Conservation (phyloP, 768 basidiomycete species). For the Xerocomellus amylosporus region DNA sequence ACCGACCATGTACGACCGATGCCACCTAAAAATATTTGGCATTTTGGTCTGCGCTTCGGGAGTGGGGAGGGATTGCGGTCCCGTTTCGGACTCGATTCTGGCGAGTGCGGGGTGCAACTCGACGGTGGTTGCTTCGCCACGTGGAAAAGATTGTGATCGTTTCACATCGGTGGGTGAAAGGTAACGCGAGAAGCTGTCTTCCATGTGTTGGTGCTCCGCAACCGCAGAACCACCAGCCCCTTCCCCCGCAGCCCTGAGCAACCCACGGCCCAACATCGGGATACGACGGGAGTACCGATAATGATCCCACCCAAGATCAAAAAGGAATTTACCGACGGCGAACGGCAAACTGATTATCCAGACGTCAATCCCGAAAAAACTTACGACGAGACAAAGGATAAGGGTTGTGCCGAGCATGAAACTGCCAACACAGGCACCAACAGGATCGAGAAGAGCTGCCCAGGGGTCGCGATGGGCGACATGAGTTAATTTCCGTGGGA, state of each 20-base stretch:
- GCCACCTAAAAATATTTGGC: neutral
- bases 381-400: conserved; percentile 69
- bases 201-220: neutral
- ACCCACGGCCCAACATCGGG: conserved; percentile 14
- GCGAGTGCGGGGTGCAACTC: neutral
- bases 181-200: neutral
- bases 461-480: conserved; percentile 46
- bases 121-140: conserved; percentile 2
- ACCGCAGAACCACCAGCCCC: neutral
- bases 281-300: conserved; percentile 39
- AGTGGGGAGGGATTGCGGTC: neutral
- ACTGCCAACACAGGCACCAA: conserved; percentile 73
- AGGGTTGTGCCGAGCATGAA: conserved; percentile 65
- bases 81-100: neutral
- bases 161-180: neutral
- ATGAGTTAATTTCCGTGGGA: conserved; percentile 45
- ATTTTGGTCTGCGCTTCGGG: neutral
- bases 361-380: conserved; percentile 73
- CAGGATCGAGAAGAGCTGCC: conserved; percentile 66
- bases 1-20: neutral
- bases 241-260: neutral
- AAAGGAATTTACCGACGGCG: conserved; percentile 64
- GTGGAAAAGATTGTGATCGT: neutral
- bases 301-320: conserved; percentile 63
- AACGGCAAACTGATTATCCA: conserved; percentile 86